Evolutionary conservation across 257 asterid species (phyloP).

Genomic region (Solanum peruvianum): DNA sequence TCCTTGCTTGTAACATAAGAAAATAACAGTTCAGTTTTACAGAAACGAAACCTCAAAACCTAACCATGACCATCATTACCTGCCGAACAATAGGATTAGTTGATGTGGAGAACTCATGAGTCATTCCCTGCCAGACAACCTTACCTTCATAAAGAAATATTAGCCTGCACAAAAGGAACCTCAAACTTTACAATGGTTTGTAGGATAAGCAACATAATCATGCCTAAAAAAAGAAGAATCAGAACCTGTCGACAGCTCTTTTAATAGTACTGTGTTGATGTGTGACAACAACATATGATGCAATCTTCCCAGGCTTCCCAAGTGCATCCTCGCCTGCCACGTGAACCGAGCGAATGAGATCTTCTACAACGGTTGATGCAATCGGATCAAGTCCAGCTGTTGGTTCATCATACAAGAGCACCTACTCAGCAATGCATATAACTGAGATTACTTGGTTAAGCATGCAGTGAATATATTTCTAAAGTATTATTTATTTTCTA

Average conservation of each 20-base stretch:
- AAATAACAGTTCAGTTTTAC: neutral
- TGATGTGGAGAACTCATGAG: slow-evolving; percentile 81
- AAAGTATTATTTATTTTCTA: neutral
- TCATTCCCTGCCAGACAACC: slow-evolving; percentile 98
- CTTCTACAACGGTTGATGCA: slow-evolving; percentile 98
- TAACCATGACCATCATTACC: slow-evolving; percentile 26
- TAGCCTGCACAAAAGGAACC: slow-evolving; percentile 32
- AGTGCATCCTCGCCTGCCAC: slow-evolving; percentile 72
- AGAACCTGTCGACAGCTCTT: slow-evolving; percentile 96
- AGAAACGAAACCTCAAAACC: neutral
- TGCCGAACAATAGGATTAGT: slow-evolving; percentile 77
- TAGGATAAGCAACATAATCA: neutral
- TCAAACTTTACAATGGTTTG: neutral
- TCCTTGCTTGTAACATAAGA: neutral
- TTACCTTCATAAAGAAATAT: slow-evolving; percentile 80
- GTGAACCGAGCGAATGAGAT: slow-evolving; percentile 96
- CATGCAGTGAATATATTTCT: neutral
- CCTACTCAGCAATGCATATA: slow-evolving; percentile 36
- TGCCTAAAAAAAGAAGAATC: neutral
- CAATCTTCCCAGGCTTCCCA: slow-evolving; percentile 86
- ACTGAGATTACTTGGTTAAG: neutral
- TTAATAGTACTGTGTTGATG: slow-evolving; percentile 96
- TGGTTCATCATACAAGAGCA: slow-evolving; percentile 93
- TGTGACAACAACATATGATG: slow-evolving; percentile 89
- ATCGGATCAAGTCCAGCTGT: slow-evolving; percentile 99